A percentile compares a stretch with the other conserved stretches of the same genome.
Conservation (phyloP, 345 rosid genomes). For the Salix arbutifolia region DNA sequence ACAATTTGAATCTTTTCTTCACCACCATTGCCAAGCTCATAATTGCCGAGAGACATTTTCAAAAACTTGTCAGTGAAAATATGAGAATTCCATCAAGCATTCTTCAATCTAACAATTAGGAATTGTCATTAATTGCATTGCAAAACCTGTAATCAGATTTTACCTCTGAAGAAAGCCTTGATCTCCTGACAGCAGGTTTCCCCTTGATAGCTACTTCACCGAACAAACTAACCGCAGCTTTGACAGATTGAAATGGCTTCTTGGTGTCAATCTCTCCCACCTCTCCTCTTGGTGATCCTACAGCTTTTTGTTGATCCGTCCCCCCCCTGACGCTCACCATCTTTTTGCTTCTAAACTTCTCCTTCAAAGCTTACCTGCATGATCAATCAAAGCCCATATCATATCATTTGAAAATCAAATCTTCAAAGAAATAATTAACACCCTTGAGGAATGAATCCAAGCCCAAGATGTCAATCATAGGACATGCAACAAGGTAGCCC, state of each 20-base stretch:
- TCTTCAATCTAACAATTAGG: not conserved
- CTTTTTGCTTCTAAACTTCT: slow-evolving; percentile 1
- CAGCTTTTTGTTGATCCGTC: slow-evolving; percentile 17
- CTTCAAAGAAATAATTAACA: not conserved
- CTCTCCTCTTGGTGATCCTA: slow-evolving; percentile 41
- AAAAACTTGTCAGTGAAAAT: not conserved
- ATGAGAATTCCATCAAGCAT: not conserved
- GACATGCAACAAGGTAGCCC: not conserved
- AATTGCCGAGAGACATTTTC: not conserved
- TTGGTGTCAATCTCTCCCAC: slow-evolving; percentile 93
- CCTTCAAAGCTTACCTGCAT: slow-evolving; percentile 2
- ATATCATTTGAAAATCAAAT: not conserved
- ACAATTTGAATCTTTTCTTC: not conserved
- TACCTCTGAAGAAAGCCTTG: slow-evolving; percentile 40
- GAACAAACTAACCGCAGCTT: slow-evolving; percentile 84
- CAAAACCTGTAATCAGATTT: not conserved
- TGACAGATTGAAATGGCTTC: slow-evolving; percentile 89
- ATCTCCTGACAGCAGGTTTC: slow-evolving; percentile 20
- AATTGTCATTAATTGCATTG: not conserved
- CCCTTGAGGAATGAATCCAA: not conserved
- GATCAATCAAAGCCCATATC: not conserved
- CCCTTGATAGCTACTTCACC: slow-evolving; percentile 59
- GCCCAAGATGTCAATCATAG: not conserved
- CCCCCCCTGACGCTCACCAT: slow-evolving; percentile 48
- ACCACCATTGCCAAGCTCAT: not conserved